Conservation (phyloP, 2,329 filamentous ascomycete species). For the Colletotrichum acutatum region DNA sequence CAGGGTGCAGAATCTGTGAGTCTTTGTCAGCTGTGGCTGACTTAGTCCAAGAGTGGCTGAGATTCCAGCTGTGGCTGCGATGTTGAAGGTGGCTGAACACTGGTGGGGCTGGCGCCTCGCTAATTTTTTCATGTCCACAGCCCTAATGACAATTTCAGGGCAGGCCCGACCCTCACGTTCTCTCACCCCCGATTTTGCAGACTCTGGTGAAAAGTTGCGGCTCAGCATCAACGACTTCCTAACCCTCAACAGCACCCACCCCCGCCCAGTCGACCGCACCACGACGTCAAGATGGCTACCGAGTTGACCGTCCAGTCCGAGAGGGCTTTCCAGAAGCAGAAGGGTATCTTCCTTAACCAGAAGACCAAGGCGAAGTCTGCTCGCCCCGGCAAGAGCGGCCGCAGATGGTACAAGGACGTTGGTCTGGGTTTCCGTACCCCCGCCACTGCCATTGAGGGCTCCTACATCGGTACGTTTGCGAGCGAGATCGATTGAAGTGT, state of each 20-base stretch:
- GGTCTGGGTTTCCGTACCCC: slow-evolving; percentile 99
- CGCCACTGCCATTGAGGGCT: slow-evolving; percentile 98
- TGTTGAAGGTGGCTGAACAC: background rate
- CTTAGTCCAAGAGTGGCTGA: background rate
- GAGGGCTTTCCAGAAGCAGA: slow-evolving; percentile 99
- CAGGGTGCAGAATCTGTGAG: background rate
- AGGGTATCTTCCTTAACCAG: slow-evolving; percentile 99
- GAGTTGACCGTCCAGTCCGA: slow-evolving; percentile 99
- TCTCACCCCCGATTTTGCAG: background rate
- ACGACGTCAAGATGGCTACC: slow-evolving; percentile 80
- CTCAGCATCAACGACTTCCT: slow-evolving; percentile 30
- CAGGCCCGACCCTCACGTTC: background rate
- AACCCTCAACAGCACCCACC: slow-evolving; percentile 35
- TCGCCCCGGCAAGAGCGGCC: slow-evolving; percentile 90
- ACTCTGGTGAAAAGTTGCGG: slow-evolving; percentile 29
- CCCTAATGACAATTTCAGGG: slow-evolving; percentile 5
- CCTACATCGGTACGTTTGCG: slow-evolving; percentile 91
- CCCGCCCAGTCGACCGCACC: slow-evolving; percentile 36
- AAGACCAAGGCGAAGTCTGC: slow-evolving; percentile 89
- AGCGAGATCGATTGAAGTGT: slow-evolving; percentile 20
- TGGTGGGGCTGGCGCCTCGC: slow-evolving; percentile 10
- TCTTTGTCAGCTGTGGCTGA: background rate
- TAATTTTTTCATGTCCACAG: slow-evolving; percentile 29
- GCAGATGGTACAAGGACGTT: slow-evolving; percentile 99
- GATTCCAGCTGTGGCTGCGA: background rate